Conservation (phyloP, 2,329 filamentous ascomycete genomes). For the Parastagonospora nodorum region DNA sequence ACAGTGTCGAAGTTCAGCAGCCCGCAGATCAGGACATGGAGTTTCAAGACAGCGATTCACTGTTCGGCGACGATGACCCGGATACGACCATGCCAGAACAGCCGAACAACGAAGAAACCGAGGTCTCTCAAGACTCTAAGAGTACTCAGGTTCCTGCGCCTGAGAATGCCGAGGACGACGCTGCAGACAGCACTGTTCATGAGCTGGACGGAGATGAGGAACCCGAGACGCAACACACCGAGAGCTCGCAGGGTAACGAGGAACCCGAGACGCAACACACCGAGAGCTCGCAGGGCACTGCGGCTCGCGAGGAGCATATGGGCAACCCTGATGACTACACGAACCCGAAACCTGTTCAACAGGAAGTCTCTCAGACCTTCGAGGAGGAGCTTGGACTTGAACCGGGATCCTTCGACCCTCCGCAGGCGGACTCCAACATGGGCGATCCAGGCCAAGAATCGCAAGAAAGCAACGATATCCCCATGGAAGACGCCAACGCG, state of each 20-base stretch:
- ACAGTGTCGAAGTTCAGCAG: background rate
- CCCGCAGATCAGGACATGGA: no score
- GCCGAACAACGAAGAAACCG: background rate
- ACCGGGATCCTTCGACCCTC: background rate
- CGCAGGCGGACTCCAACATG: background rate
- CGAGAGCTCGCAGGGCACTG: background rate
- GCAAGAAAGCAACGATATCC: background rate
- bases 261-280: background rate
- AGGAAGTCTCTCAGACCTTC: background rate
- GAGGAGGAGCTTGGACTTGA: constrained; percentile 1
- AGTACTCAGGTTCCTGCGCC: background rate
- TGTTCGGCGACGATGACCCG: background rate
- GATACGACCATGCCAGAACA: no score
- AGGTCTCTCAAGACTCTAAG: background rate
- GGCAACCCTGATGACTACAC: background rate
- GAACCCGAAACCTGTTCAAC: background rate
- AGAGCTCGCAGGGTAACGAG: background rate
- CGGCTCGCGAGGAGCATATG: background rate
- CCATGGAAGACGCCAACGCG: background rate
- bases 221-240: background rate
- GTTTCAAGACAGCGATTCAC: no score
- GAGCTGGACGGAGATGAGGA: background rate
- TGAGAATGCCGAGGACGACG: background rate
- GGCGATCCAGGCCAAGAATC: background rate
- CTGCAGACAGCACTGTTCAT: background rate